Evolutionary conservation across 805 yeast species (phyloP).

Genomic region (Hyphopichia homilentoma): DNA sequence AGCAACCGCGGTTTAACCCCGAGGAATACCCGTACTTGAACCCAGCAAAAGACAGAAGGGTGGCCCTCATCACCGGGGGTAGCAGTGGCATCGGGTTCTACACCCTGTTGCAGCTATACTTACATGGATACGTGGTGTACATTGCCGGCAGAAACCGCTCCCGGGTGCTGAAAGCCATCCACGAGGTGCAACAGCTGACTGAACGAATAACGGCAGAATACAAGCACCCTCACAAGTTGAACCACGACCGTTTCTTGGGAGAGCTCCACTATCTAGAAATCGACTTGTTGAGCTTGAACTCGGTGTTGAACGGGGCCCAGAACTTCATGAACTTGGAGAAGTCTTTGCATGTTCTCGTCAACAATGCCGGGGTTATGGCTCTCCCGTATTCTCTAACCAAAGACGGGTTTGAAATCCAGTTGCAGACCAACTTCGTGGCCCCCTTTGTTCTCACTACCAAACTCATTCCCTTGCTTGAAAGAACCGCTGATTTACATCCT

Average conservation of each 20-base stretch:
- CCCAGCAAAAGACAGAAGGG: conserved; percentile 51
- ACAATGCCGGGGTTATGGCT: conserved; percentile 81
- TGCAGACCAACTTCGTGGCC: conserved; percentile 74
- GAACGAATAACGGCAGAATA: too few relatives aligned
- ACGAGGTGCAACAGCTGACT: conserved; percentile 56
- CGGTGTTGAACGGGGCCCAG: conserved; percentile 42
- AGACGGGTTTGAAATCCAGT: conserved; percentile 73
- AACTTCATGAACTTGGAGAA: conserved; percentile 45
- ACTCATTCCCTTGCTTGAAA: conserved; percentile 51
- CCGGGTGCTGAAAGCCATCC: conserved; percentile 55
- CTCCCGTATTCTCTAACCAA: conserved; percentile 62
- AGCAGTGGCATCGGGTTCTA: conserved; percentile 79
- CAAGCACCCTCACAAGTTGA: conserved; percentile 17
- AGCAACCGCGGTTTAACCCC: conserved; percentile 40
- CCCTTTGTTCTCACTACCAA: conserved; percentile 68
- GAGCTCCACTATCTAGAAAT: conserved; percentile 35
- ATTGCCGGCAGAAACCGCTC: conserved; percentile 65
- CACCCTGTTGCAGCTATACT: conserved; percentile 68
- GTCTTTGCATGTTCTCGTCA: conserved; percentile 56
- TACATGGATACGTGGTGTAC: conserved; percentile 76
- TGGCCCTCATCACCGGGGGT: conserved; percentile 78
- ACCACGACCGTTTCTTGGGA: conserved; percentile 26
- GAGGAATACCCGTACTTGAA: conserved; percentile 57
- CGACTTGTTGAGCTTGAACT: conserved; percentile 29
- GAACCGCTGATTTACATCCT: conserved; percentile 25